Percentiles rank a stretch among this genome's conserved stretches.
These are phyloP conservation scores for Piloderma croceum DNA, from an alignment of 768 basidiomycete genomes.

Conservation along the genomic window DNA sequence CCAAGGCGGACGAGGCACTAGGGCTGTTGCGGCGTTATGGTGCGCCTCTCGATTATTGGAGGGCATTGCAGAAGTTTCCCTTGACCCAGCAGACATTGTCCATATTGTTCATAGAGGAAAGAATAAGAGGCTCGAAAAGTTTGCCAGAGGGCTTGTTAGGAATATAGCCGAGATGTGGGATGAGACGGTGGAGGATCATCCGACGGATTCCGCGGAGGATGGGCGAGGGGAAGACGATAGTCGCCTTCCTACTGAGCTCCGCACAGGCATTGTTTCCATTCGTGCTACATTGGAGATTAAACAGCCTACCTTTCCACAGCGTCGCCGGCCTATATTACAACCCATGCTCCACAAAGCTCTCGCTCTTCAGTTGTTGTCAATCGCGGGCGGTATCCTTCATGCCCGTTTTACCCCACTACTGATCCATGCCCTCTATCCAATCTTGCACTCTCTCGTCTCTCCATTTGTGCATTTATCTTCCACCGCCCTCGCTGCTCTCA, in stretches of 20 bases:
- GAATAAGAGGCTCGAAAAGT: slow-evolving; percentile 55
- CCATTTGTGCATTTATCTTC: slow-evolving; percentile 58
- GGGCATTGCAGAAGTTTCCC: slow-evolving; percentile 52
- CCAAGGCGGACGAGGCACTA: slow-evolving; percentile 35
- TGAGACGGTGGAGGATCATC: slow-evolving; percentile 27
- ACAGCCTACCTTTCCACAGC: slow-evolving; percentile 28
- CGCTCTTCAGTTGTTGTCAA: slow-evolving; percentile 69
- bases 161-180: slow-evolving; percentile 73
- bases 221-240: slow-evolving; percentile 27
- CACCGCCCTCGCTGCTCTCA: slow-evolving; percentile 71
- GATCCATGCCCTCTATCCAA: slow-evolving; percentile 75
- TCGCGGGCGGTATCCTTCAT: slow-evolving; percentile 66
- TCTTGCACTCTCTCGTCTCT: slow-evolving; percentile 83
- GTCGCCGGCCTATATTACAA: slow-evolving; percentile 34
- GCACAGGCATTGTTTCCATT: slow-evolving; percentile 59
- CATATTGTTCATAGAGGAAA: slow-evolving; percentile 23
- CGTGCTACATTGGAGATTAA: slow-evolving; percentile 52
- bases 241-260: slow-evolving; percentile 49
- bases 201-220: slow-evolving; percentile 13
- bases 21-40: slow-evolving; percentile 75
- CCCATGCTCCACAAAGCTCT: slow-evolving; percentile 64
- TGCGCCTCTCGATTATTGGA: slow-evolving; percentile 72
- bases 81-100: slow-evolving; percentile 28
- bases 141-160: slow-evolving; percentile 57
- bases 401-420: slow-evolving; percentile 68